Evolutionary conservation across 2,329 filamentous ascomycete species (phyloP).

Genomic region (Emericellopsis atlantica): DNA sequence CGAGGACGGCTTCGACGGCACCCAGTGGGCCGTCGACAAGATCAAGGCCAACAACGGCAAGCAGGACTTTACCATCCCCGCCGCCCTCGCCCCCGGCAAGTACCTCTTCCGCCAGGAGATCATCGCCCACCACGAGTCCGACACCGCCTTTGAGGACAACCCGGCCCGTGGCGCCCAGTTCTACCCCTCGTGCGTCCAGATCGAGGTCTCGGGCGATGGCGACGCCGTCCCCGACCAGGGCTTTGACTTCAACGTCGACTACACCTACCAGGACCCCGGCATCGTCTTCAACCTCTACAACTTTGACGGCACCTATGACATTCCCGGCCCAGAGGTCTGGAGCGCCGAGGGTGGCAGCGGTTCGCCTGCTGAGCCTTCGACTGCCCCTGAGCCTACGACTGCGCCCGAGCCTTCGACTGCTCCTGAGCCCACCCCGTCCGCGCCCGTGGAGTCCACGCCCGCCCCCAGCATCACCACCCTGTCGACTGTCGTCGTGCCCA

Average conservation of each 20-base stretch:
- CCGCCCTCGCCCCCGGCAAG: conserved; percentile 36
- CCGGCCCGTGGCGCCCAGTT: conserved; percentile 41
- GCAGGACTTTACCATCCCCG: conserved; percentile 38
- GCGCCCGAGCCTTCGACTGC: no score
- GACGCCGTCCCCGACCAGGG: conserved; percentile 24
- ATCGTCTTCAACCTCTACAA: conserved; percentile 40
- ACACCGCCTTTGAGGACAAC: conserved; percentile 14
- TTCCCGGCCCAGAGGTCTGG: conserved; percentile 35
- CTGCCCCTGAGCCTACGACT: no score
- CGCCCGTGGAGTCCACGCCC: no score
- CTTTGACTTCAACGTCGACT: conserved; percentile 41
- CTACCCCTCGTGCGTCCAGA: conserved; percentile 45
- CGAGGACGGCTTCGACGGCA: conserved; percentile 21
- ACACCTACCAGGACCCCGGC: conserved; percentile 33
- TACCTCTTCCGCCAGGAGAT: conserved; percentile 48
- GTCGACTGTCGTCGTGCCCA: no score
- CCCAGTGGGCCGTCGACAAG: conserved; percentile 28
- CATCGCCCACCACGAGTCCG: conserved; percentile 33
- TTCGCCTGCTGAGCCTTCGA: no score
- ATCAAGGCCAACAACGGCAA: conserved; percentile 36
- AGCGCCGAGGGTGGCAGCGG: conserved; percentile 9
- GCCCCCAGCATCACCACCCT: no score
- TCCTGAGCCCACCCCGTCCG: no score
- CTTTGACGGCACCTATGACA: conserved; percentile 22
- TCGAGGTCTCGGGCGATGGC: conserved; percentile 37